Conservation (phyloP, 1,284 basidiomycete genomes). For the Cutaneotrichosporon sp. region DNA sequence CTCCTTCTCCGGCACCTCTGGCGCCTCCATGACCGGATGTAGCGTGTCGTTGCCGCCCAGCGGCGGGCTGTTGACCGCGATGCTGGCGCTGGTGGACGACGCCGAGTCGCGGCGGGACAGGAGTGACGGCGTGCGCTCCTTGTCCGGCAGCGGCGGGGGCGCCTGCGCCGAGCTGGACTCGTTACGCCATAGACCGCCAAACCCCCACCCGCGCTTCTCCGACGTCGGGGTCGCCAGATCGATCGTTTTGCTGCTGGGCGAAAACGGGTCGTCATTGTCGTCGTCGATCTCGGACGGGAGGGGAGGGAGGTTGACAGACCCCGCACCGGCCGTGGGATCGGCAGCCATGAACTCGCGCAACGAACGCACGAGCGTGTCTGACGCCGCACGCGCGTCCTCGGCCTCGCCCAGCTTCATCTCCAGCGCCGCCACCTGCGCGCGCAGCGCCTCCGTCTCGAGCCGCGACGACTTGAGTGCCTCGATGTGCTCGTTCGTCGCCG, state of each 20-base stretch:
- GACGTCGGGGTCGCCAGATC: neutral
- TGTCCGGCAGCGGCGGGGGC: neutral
- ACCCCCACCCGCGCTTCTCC: conserved; percentile 9
- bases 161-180: neutral
- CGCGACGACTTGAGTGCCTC: conserved; percentile 2
- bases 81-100: neutral
- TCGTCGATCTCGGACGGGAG: conserved; percentile 56
- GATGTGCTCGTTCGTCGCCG: conserved; percentile 1
- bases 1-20: neutral
- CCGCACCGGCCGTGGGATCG: conserved; percentile 18
- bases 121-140: neutral
- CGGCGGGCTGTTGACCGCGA: neutral
- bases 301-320: conserved; percentile 51
- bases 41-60: neutral
- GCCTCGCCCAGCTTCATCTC: conserved; percentile 64
- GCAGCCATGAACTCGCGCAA: conserved; percentile 73
- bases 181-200: conserved; percentile 4
- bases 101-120: neutral
- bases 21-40: neutral
- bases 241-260: no score
- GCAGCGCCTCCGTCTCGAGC: conserved; percentile 44
- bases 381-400: conserved; percentile 76
- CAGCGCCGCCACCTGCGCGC: conserved; percentile 58
- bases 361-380: conserved; percentile 75
- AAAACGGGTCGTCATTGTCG: conserved; percentile 32